These are phyloP conservation scores for Kwoniella dejecticola DNA, from an alignment of 768 basidiomycete species.

Conservation along the genomic window DNA sequence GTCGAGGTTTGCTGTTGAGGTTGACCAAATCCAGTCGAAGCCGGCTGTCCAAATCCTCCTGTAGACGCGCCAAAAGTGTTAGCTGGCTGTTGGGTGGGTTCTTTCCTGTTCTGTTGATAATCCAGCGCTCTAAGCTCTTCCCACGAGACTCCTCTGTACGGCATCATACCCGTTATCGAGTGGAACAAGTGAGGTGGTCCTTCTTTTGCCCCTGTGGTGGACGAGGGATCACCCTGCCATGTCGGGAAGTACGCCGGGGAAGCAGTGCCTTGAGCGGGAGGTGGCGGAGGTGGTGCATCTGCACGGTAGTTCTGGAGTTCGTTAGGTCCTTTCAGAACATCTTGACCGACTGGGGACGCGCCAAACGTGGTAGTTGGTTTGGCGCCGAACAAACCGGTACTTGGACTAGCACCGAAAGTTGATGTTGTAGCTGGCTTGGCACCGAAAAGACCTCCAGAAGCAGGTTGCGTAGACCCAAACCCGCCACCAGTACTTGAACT, in stretches of 20 bases:
- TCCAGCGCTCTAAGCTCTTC: conserved; percentile 51
- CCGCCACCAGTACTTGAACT: conserved; percentile 17
- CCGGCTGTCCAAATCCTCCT: conserved; percentile 45
- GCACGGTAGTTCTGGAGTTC: conserved; percentile 21
- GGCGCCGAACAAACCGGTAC: conserved; percentile 57
- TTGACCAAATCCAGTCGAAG: conserved; percentile 34
- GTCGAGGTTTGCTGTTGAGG: conserved; percentile 26
- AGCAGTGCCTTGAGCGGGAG: conserved; percentile 68
- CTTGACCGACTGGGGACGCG: conserved; percentile 30
- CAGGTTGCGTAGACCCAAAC: conserved; percentile 37
- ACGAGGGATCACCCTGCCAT: conserved; percentile 46
- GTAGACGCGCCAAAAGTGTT: conserved; percentile 48
- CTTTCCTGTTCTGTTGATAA: conserved; percentile 46
- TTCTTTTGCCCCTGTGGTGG: conserved; percentile 58
- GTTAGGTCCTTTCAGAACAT: conserved; percentile 22
- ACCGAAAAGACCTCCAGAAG: conserved; percentile 55
- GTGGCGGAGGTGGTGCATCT: conserved; percentile 55
- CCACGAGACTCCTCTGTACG: conserved; percentile 40
- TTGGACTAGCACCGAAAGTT: conserved; percentile 16
- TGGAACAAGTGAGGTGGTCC: conserved; percentile 57
- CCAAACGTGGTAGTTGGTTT: conserved; percentile 51
- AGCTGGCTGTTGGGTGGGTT: conserved; percentile 34
- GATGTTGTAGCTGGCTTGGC: conserved; percentile 45
- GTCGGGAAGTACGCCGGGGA: conserved; percentile 66
- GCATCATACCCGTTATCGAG: conserved; percentile 42